Percentiles rank a stretch among this genome's conserved stretches.
Conservation (phyloP, 345 rosid genomes). For the Orychophragmus violaceus region DNA sequence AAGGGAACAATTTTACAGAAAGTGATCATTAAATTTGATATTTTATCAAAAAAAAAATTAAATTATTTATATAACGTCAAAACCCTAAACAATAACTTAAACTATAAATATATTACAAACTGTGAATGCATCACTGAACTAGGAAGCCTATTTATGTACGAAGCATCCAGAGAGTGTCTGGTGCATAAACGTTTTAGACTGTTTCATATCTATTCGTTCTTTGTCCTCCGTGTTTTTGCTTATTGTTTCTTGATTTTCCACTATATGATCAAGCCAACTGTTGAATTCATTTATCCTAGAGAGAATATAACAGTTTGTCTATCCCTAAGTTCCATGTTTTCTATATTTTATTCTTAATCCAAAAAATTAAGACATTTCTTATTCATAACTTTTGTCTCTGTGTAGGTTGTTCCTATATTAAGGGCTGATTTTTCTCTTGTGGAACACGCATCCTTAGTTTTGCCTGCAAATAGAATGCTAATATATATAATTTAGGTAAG, state of each 20-base stretch:
- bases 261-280: slow-evolving; percentile 53
- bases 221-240: not conserved
- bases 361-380: not conserved
- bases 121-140: no score
- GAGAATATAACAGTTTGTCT: slow-evolving; percentile 70
- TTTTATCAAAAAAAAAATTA: no score
- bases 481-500: slow-evolving; percentile 77
- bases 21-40: no score
- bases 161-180: slow-evolving; percentile 92
- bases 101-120: no score
- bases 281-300: slow-evolving; percentile 85
- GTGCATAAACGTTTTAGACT: slow-evolving; percentile 32
- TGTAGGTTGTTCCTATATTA: slow-evolving; percentile 75
- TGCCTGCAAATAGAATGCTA: slow-evolving; percentile 74
- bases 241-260: not conserved
- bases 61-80: no score
- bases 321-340: not conserved
- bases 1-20: no score
- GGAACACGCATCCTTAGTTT: no score
- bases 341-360: not conserved
- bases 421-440: slow-evolving; percentile 94
- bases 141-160: slow-evolving; percentile 79
- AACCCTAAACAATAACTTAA: no score
- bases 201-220: slow-evolving; percentile 1
- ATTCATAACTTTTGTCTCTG: slow-evolving; percentile 4